Evolutionary conservation across 2,329 filamentous ascomycete species (phyloP), one percentile per base, ranked within the genome.

Genomic region (Colletotrichum sp.): DNA sequence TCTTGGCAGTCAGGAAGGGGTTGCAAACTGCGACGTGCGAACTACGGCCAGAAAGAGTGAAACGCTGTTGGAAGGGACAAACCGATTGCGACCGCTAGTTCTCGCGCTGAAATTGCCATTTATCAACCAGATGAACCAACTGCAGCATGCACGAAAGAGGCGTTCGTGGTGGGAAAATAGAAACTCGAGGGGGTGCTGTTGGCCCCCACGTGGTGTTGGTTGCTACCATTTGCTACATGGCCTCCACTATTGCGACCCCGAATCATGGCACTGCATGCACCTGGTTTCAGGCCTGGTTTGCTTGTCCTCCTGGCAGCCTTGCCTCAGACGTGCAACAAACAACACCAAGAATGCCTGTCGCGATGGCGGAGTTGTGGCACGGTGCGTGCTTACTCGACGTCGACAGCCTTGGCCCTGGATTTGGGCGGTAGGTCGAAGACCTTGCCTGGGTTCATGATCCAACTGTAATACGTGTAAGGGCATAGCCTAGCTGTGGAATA

Each of bases 371-470:
- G 24, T 5, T 16, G 34, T 21, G 24, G 32, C 34, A 21, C 12
- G 8, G 34, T 9, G 26, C 30, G 55, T 12, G 44, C 44, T 52
- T 13, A 52, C n/a, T 52, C 44, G 44, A 52, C 44, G 8, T 49
- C 21, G 13, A 64, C 59, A 13, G 70, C 70, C 6, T 60, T 24
- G 3, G 74, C 71, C 21, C 28, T 69, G 3, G 70, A 76, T 7
- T 59, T 60, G 2, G 15, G n/a, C 6, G 74, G 74, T 3, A 76
- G 70, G 49, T 93, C 92, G 82, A 94, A 93, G 55, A 94, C 91
- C 83, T 94, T 94, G 8, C 92, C 93, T 2, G 93, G 93, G 77
- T 94, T 94, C 85, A 94, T 86, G 55, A 94, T 83, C 91, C 93
- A 93, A 68, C 91, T 84, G 39, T 7, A 52, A 18, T 16, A 64